Conservation (phyloP, 179 eudicot species). For the Corrigiola litoralis region DNA sequence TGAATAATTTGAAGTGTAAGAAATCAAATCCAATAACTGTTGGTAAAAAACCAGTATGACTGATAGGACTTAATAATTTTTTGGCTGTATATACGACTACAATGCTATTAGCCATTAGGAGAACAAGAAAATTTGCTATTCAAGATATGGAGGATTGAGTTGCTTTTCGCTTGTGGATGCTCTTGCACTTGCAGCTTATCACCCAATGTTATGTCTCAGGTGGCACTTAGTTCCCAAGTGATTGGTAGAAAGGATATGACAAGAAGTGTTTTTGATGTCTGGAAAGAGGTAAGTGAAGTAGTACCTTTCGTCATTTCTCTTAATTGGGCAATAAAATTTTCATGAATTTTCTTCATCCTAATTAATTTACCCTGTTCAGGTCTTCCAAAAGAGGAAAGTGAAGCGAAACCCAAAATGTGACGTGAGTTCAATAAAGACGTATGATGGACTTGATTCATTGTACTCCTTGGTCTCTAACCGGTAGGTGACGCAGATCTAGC, state of each 20-base stretch:
- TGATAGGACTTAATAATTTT: too few relatives aligned
- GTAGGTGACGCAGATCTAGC: slow-evolving; percentile 38
- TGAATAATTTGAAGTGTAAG: too few relatives aligned
- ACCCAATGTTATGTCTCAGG: slow-evolving; percentile 31
- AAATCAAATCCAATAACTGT: too few relatives aligned
- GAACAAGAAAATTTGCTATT: not conserved
- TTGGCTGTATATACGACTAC: too few relatives aligned
- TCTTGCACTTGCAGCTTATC: not conserved
- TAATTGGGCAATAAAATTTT: not conserved
- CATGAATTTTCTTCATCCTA: not conserved
- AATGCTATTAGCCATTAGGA: too few relatives aligned
- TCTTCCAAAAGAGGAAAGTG: slow-evolving; percentile 74
- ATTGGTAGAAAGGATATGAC: slow-evolving; percentile 88
- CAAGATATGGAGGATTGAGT: not conserved
- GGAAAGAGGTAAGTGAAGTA: slow-evolving; percentile 74
- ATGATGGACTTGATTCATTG: slow-evolving; percentile 51
- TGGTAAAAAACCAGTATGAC: too few relatives aligned
- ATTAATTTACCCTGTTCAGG: slow-evolving; percentile 36
- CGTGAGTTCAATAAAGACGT: slow-evolving; percentile 21
- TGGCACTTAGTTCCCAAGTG: slow-evolving; percentile 80
- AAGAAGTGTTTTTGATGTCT: slow-evolving; percentile 79
- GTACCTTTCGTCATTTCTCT: not conserved
- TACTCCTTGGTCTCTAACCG: slow-evolving; percentile 71
- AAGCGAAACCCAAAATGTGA: slow-evolving; percentile 43
- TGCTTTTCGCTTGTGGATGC: not conserved